Percentiles rank a stretch among this genome's conserved stretches.
These are phyloP conservation scores for Phytophthora europaea DNA, from an alignment of 352 stramenopile species.

Conservation along the genomic window DNA sequence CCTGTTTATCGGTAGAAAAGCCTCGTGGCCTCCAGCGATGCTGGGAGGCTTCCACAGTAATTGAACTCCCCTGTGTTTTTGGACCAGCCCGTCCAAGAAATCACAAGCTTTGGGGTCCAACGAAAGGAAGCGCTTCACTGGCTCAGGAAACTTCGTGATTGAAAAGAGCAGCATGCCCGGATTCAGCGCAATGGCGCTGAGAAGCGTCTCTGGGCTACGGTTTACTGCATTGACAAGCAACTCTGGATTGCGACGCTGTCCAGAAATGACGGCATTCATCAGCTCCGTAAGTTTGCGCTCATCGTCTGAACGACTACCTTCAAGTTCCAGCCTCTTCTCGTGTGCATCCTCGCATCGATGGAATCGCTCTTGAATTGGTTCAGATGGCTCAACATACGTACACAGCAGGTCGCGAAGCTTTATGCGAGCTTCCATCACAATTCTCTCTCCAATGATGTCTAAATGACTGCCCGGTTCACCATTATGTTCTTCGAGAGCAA, in stretches of 20 bases:
- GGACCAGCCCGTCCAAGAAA: constrained; percentile 57
- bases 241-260: constrained; percentile 61
- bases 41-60: constrained; percentile 60
- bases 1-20: constrained; percentile 14
- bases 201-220: constrained; percentile 72
- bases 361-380: constrained; percentile 62
- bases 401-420: constrained; percentile 56
- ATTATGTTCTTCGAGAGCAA: constrained; percentile 13
- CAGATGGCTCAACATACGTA: constrained; percentile 49
- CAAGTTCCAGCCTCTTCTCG: constrained; percentile 34
- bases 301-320: constrained; percentile 29
- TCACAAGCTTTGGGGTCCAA: constrained; percentile 69
- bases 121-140: constrained; percentile 75
- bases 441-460: constrained; percentile 23
- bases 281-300: constrained; percentile 41
- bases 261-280: constrained; percentile 62
- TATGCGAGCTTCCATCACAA: constrained; percentile 30
- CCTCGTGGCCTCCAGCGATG: constrained; percentile 12
- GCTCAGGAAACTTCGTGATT: constrained; percentile 73
- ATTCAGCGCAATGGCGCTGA: constrained; percentile 68
- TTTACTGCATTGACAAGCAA: constrained; percentile 73
- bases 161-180: constrained; percentile 76
- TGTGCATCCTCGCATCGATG: constrained; percentile 45
- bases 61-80: constrained; percentile 66
- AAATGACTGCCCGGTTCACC: constrained; percentile 1